Conservation (phyloP, 2,329 filamentous ascomycete species). For the Hypoxylon sp. region DNA sequence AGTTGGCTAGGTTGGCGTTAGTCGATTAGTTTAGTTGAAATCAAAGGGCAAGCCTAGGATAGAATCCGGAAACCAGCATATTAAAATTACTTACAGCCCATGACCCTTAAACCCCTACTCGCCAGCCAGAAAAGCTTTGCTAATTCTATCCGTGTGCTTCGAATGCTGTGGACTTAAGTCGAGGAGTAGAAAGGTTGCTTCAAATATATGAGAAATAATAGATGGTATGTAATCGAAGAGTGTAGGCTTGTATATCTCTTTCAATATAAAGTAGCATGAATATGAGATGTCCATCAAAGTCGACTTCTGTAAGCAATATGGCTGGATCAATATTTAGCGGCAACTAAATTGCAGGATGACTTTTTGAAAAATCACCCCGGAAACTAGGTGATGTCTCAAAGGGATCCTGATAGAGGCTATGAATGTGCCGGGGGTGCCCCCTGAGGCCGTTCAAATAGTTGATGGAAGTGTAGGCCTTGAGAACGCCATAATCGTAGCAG, state of each 20-base stretch:
- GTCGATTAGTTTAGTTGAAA: not conserved
- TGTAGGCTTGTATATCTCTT: not conserved
- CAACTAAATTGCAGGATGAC: not conserved
- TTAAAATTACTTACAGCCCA: not conserved
- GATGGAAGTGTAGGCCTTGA: not conserved
- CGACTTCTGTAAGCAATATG: not conserved
- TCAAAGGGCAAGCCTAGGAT: not conserved
- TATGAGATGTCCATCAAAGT: not conserved
- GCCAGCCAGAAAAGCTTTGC: not conserved
- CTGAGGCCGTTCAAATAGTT: not conserved
- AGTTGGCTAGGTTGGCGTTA: not conserved
- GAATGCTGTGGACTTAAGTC: too few relatives aligned
- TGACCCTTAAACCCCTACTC: not conserved
- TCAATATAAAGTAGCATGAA: not conserved
- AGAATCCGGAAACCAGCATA: not conserved
- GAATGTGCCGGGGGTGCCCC: too few relatives aligned
- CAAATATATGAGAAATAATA: too few relatives aligned
- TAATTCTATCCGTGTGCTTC: too few relatives aligned
- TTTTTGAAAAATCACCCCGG: not conserved
- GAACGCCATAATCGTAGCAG: not conserved
- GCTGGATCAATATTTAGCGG: not conserved
- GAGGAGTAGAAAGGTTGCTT: too few relatives aligned
- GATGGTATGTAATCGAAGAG: not conserved
- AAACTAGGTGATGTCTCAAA: not conserved
- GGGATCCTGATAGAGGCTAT: not conserved